A percentile compares a stretch with the other conserved stretches of the same genome.
Evolutionary conservation across 345 rosid species (phyloP).

Genomic region (Boechera retrofracta): DNA sequence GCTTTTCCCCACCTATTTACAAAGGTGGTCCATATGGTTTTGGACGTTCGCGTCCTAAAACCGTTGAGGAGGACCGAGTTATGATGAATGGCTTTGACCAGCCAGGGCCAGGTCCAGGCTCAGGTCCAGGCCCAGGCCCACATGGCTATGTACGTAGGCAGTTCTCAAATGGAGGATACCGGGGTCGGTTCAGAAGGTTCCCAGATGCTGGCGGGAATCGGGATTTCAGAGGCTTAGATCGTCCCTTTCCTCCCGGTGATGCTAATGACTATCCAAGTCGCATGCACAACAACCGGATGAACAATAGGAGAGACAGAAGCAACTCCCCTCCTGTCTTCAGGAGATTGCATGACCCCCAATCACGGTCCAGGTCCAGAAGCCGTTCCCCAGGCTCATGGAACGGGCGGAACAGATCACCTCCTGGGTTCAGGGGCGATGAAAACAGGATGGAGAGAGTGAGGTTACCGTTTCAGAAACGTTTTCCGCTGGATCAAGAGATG

Average conservation of each 20-base stretch:
- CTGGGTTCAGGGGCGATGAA: conserved; percentile 47
- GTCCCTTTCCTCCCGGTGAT: conserved; percentile 29
- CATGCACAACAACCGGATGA: conserved; percentile 26
- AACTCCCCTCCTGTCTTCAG: conserved; percentile 47
- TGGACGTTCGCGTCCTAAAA: conserved; percentile 47
- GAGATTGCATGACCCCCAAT: conserved; percentile 37
- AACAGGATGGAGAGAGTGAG: conserved; percentile 47
- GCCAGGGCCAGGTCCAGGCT: too few species aligned
- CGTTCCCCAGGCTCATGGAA: conserved; percentile 54
- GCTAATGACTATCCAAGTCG: conserved; percentile 30
- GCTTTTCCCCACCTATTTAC: conserved; percentile 39
- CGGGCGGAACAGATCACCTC: conserved; percentile 55
- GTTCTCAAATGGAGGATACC: conserved; percentile 43
- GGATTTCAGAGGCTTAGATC: conserved; percentile 12
- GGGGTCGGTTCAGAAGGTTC: conserved; percentile 50
- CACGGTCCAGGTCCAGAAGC: conserved; percentile 57
- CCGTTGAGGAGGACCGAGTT: conserved; percentile 41
- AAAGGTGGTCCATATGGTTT: conserved; percentile 36
- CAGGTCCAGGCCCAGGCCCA: conserved; percentile 42
- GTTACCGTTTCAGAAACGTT: conserved; percentile 53
- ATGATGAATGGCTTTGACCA: conserved; percentile 42
- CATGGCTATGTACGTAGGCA: conserved; percentile 49
- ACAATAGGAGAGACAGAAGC: conserved; percentile 56
- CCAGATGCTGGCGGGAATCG: conserved; percentile 24
- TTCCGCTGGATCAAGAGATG: conserved; percentile 46